These are phyloP conservation scores for Trichoderma hamatum DNA, from an alignment of 2,329 filamentous ascomycete genomes.

Conservation along the genomic window DNA sequence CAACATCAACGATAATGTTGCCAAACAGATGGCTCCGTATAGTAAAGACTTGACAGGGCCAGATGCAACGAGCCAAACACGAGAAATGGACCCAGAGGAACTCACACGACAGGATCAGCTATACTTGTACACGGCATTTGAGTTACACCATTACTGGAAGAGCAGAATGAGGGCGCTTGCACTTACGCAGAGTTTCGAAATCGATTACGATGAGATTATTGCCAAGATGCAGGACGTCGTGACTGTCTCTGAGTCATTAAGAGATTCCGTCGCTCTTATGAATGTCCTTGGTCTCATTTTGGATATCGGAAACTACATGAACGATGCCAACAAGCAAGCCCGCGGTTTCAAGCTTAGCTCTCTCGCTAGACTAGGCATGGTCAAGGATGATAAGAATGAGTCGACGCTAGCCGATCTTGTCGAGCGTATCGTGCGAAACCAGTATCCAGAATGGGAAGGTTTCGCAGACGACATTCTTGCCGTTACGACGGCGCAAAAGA, in stretches of 20 bases:
- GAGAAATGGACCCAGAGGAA: conserved; percentile 85
- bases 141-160: conserved; percentile 98
- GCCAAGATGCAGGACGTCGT: conserved; percentile 85
- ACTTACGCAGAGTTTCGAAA: conserved; percentile 80
- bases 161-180: conserved; percentile 89
- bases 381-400: conserved; percentile 99
- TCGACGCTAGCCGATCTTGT: conserved; percentile 94
- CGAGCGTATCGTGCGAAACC: conserved; percentile 92
- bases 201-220: conserved; percentile 90
- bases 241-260: conserved; percentile 80
- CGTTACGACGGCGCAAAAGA: conserved; percentile 79
- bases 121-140: conserved; percentile 88
- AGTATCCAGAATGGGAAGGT: conserved; percentile 93
- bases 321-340: conserved; percentile 97
- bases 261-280: conserved; percentile 91
- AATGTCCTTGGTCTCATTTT: conserved; percentile 94
- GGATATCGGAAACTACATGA: conserved; percentile 99
- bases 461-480: conserved; percentile 83
- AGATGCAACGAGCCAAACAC: conserved; percentile 72
- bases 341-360: conserved; percentile 97
- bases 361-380: conserved; percentile 88
- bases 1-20: conserved; percentile 85
- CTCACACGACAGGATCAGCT: conserved; percentile 95
- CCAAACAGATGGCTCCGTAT: conserved; percentile 92
- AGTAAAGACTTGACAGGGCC: conserved; percentile 95